These are phyloP conservation scores for Penicillium soppii DNA, from an alignment of 495 filamentous ascomycete species.

Conservation along the genomic window DNA sequence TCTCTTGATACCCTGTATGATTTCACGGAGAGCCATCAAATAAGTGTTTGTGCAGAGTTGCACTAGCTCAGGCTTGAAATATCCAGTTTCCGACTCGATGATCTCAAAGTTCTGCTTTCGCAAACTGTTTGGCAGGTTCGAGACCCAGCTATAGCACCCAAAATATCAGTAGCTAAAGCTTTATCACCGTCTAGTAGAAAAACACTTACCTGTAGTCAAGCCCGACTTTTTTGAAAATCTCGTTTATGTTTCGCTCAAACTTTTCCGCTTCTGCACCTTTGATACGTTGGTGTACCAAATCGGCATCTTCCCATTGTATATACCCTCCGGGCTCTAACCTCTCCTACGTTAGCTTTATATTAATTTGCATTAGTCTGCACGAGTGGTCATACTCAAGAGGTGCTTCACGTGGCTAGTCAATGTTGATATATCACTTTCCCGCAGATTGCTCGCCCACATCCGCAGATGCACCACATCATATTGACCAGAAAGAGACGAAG, in stretches of 20 bases:
- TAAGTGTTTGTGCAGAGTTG: slow-evolving; percentile 14
- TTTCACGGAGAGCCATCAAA: slow-evolving; percentile 11
- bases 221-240: not conserved
- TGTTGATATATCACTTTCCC: slow-evolving; percentile 17
- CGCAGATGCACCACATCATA: slow-evolving; percentile 44
- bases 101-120: not conserved
- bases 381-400: slow-evolving; percentile 19
- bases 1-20: slow-evolving; percentile 8
- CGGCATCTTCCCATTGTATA: slow-evolving; percentile 34
- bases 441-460: slow-evolving; percentile 25
- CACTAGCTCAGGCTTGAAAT: slow-evolving; percentile 1
- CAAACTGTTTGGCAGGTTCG: slow-evolving; percentile 2
- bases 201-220: slow-evolving; percentile 13
- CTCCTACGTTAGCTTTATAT: slow-evolving; percentile 6
- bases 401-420: slow-evolving; percentile 13
- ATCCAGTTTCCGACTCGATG: not conserved
- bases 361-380: not conserved
- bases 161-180: not conserved
- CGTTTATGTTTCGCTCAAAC: slow-evolving; percentile 4
- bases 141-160: slow-evolving; percentile 7
- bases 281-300: slow-evolving; percentile 14
- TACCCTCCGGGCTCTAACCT: slow-evolving; percentile 30
- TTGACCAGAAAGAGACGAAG: slow-evolving; percentile 18
- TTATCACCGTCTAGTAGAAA: no score
- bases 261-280: slow-evolving; percentile 4